These are phyloP conservation scores for Leccinum truebloodii DNA, from an alignment of 768 basidiomycete genomes.

Conservation along the genomic window DNA sequence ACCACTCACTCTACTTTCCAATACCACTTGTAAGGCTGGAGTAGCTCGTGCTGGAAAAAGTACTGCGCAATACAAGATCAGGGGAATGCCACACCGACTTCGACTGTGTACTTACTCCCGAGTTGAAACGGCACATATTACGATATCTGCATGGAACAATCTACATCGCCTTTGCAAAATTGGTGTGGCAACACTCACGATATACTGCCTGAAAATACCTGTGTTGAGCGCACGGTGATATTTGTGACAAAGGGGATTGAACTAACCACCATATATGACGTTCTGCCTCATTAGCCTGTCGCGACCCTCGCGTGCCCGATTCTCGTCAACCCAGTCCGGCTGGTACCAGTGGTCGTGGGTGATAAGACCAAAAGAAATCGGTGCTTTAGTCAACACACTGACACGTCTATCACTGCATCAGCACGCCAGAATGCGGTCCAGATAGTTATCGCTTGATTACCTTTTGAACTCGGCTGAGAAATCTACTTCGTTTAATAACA, in stretches of 20 bases:
- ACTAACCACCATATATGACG: conserved; percentile 52
- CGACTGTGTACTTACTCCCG: conserved; percentile 47
- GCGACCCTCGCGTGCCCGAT: conserved; percentile 52
- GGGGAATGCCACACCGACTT: background rate
- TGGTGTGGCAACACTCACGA: conserved; percentile 33
- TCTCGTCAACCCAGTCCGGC: conserved; percentile 73
- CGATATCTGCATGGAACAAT: conserved; percentile 45
- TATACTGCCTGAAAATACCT: conserved; percentile 38
- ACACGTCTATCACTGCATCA: conserved; percentile 33
- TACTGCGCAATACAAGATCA: conserved; percentile 35
- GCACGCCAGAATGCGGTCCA: background rate
- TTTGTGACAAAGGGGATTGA: background rate
- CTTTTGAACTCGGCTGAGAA: conserved; percentile 57
- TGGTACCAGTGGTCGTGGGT: conserved; percentile 67
- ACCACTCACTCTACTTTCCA: conserved; percentile 57
- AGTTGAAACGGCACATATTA: conserved; percentile 81
- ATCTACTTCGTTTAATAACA: conserved; percentile 62
- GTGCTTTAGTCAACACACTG: conserved; percentile 40
- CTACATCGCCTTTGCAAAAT: background rate
- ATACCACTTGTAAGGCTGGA: conserved; percentile 57
- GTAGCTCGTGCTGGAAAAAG: conserved; percentile 56
- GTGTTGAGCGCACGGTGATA: conserved; percentile 3
- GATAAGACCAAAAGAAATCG: conserved; percentile 56
- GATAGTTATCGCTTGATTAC: conserved; percentile 19
- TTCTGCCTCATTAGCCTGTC: conserved; percentile 49